A percentile compares a stretch with the other conserved stretches of the same genome.
Conservation (phyloP, 225 moss, liverwort and hornwort genomes). For the Asterella californica region DNA sequence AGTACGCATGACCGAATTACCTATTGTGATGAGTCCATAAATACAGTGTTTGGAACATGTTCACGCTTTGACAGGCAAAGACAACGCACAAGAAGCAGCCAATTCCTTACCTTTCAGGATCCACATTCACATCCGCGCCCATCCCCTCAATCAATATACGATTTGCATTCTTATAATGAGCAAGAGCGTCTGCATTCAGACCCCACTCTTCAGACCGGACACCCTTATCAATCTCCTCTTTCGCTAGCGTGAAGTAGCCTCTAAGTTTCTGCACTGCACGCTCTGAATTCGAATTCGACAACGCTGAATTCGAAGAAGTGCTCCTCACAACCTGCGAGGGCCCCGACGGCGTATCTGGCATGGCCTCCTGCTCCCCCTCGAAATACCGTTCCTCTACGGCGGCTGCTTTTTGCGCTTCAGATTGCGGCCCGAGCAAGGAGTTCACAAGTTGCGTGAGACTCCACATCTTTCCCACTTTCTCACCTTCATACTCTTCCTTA, state of each 20-base stretch:
- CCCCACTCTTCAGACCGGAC: slow-evolving; percentile 91
- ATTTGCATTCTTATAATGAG: slow-evolving; percentile 75
- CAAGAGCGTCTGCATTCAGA: slow-evolving; percentile 65
- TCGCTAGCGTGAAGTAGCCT: slow-evolving; percentile 86
- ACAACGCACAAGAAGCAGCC: background rate
- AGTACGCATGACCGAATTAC: background rate
- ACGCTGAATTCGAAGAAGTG: slow-evolving; percentile 28
- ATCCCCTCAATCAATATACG: slow-evolving; percentile 78
- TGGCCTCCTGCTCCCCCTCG: slow-evolving; percentile 21
- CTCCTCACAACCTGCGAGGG: slow-evolving; percentile 14
- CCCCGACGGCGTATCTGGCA: slow-evolving; percentile 28
- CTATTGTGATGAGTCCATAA: background rate
- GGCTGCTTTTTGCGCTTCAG: slow-evolving; percentile 38
- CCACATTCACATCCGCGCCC: slow-evolving; percentile 52
- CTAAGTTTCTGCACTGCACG: slow-evolving; percentile 80
- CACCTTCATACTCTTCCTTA: slow-evolving; percentile 61
- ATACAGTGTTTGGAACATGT: background rate
- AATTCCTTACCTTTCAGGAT: slow-evolving; percentile 54
- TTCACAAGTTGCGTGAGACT: slow-evolving; percentile 55
- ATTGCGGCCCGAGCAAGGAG: slow-evolving; percentile 37
- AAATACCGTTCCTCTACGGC: slow-evolving; percentile 34
- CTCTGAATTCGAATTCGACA: slow-evolving; percentile 60
- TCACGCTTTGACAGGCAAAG: background rate
- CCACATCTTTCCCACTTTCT: slow-evolving; percentile 79
- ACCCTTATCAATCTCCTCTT: slow-evolving; percentile 88